Evolutionary conservation across 106 monocot genomes (phyloP), one percentile per base, ranked within the genome.

Genomic region (Posidonia australis): DNA sequence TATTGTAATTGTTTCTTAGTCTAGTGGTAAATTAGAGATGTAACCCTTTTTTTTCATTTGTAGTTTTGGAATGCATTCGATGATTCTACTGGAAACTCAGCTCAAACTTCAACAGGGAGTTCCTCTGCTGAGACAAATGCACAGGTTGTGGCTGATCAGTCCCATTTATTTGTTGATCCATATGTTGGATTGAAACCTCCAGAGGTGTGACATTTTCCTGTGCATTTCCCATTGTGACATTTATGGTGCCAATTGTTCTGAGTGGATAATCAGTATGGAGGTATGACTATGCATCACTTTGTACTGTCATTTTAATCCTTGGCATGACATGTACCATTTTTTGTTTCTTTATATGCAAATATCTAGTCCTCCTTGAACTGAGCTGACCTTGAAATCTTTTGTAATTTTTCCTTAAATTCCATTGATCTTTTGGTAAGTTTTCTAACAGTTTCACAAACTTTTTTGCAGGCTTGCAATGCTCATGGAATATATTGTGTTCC

Each of bases 241-340:
- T 17, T 92, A 82, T 76, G 84, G 92, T 76, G 76, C 57, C 5
- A 92, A 92, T 56, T 82, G 73, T 73, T 55, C 92, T 53, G 84
- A 92, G 65, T 92, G 92, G 92, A 48, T 92, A 55, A 87, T 92
- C 63, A 84, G 77, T 69, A 92, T 92, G 92, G 84, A 92, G 92
- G 92, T 92, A 77, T 56, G 41, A 9, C 13, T 23, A 58, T 29
- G 12, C 3, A 12, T 5, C 2, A 2, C 1, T 49, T 49, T 49
- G 13, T 49, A 49, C 48, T 49, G n/a, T 49, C n/a, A 13, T n/a
- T n/a, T n/a, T 49, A 49, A 13, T 2, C n/a, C n/a, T 49, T 7
- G 48, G n/a, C 24, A 44, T 42, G 22, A 19, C 4, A 58, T 56
- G 43, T 18, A 63, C 49, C 21, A n/a, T 44, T 68, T 49, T 49